Conservation (phyloP, 2,329 filamentous ascomycete genomes). For the Aspergillus bombycis region DNA sequence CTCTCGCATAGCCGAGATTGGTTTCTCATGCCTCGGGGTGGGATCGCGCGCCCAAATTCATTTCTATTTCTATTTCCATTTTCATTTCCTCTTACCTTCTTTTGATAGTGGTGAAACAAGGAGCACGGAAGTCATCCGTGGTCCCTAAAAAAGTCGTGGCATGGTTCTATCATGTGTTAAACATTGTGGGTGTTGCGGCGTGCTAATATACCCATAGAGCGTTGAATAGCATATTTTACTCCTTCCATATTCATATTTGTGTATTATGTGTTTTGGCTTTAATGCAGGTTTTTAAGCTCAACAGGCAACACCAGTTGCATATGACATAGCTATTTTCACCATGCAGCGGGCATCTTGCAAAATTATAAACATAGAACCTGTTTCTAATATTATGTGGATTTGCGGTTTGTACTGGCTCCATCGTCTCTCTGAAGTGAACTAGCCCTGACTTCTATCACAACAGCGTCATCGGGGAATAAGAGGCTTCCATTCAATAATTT, state of each 20-base stretch:
- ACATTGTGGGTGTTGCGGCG: slow-evolving; percentile 13
- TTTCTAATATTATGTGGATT: background rate
- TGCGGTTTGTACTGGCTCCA: background rate
- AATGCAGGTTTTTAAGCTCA: background rate
- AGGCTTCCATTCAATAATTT: slow-evolving; percentile 36
- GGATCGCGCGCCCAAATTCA: background rate
- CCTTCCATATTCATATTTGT: background rate
- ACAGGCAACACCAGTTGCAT: background rate
- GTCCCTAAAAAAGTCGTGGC: slow-evolving; percentile 1
- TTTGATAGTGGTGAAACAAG: background rate
- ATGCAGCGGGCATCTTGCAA: background rate
- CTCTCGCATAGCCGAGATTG: slow-evolving; percentile 44
- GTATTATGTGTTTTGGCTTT: background rate
- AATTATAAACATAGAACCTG: background rate
- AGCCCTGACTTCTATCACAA: background rate
- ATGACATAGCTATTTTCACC: background rate
- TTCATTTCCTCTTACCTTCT: background rate
- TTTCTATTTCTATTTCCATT: background rate
- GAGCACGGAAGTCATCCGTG: background rate
- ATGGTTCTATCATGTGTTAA: slow-evolving; percentile 15
- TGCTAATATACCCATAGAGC: slow-evolving; percentile 26
- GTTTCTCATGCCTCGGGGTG: slow-evolving; percentile 44
- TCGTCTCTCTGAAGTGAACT: background rate
- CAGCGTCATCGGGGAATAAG: slow-evolving; percentile 27
- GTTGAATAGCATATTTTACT: slow-evolving; percentile 15